phyloP scores from a whole-genome alignment of 208 protist genomes.

The Novymonas esmeraldas region DNA sequence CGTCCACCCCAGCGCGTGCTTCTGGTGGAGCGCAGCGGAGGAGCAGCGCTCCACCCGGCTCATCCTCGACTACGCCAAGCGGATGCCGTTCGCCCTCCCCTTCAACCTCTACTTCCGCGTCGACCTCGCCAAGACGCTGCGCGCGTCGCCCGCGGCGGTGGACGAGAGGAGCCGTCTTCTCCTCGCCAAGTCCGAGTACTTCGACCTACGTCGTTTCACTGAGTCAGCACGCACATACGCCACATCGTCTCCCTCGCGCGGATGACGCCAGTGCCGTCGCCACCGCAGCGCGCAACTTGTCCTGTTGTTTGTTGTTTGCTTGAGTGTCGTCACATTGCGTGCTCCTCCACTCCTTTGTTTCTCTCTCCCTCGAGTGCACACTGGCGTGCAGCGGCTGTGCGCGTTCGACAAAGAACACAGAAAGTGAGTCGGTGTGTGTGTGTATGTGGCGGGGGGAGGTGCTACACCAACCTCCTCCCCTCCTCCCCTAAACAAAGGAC shows the following conservation, averaged over 20 bases:
- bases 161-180: conserved; percentile 43
- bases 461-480: no score
- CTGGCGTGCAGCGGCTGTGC: no score
- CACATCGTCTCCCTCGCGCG: conserved; percentile 15
- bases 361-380: background rate
- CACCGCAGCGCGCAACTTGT: background rate
- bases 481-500: no score
- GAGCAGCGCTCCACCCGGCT: conserved; percentile 72
- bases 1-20: conserved; percentile 83
- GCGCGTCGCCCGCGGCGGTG: conserved; percentile 32
- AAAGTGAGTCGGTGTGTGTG: no score
- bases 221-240: no score
- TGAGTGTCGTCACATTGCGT: no score
- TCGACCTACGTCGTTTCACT: conserved; percentile 73
- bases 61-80: conserved; percentile 85
- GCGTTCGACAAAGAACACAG: no score
- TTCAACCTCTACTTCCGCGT: conserved; percentile 90
- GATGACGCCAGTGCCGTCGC: no score
- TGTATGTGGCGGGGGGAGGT: no score
- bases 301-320: no score
- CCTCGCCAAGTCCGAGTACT: conserved; percentile 49
- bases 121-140: conserved; percentile 54
- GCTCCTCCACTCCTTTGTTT: background rate
- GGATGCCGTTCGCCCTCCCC: conserved; percentile 81
- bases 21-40: conserved; percentile 78